Evolutionary conservation across 441 rosid species (phyloP), one percentile per base, ranked within the genome.

Genomic region (Cnidoscolus chayamansa): DNA sequence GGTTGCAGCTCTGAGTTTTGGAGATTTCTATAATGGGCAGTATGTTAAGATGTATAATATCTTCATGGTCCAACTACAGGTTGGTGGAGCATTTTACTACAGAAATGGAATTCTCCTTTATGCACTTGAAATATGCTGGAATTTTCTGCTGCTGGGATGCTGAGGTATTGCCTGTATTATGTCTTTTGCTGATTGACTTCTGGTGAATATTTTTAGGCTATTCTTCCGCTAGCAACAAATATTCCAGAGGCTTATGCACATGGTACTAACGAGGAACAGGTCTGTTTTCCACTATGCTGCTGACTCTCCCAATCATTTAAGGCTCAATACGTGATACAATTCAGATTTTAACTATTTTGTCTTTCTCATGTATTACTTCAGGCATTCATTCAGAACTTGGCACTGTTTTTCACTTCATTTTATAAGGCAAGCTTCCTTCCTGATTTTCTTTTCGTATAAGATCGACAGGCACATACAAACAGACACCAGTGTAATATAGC

Each of bases 321-420:
- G 60, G 58, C 20, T 49, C 9, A 10, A 70, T 59, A 11, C 10
- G 56, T 53, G 55, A 59, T 59, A 19, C 54, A 37, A 20, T 54
- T 59, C 67, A 56, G 51, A 25, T 55, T 25, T 17, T 69, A 17
- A 72, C 48, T 64, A 25, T 12, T 63, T 30, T 57, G 58, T 20
- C 5, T 40, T 61, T 37, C 19, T 66, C 20, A 65, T 71, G 50
- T 78, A 64, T 31, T 82, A 71, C 74, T 74, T 68, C 86, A 96
- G 99, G 99, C 99, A 71, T 96, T 96, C 78, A 95, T 93, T 81
- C 99, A 95, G 92, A 95, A 95, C 76, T 81, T 95, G 89, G 96
- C 94, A 31, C 77, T 95, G 71, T 95, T 95, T 83, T 93, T 95
- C 84, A 92, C 99, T 58, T 95, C 99, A 25, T 95, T 95, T 81